Evolutionary conservation across 108 stramenopile species (phyloP), one percentile per base, ranked within the genome.

Genomic region (Pseudonitzschia multiseries): DNA sequence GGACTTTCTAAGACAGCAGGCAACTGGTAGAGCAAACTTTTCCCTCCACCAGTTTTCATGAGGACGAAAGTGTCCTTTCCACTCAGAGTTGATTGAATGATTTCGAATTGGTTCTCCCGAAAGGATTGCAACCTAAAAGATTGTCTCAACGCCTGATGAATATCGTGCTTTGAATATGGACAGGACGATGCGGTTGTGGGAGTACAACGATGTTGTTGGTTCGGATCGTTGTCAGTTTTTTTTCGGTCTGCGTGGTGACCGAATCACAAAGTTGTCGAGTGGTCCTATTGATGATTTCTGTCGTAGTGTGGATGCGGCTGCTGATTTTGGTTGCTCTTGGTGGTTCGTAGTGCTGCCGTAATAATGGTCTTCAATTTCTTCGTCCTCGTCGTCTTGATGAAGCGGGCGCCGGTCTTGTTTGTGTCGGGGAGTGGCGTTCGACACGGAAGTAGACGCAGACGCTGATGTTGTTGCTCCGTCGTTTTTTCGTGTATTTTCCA

Each of bases 31-130:
- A 71, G 52, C 20, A 99, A 75, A 14, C 77, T 80, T 83, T 98
- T 99, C 9, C 98, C 98, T 10, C 94, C 94, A 12, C 93, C 93
- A 15, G 98, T 98, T 22, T 93, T 81, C 97, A 98, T 97, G 50
- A 98, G 77, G 31, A 94, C 92, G 73, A 98, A 97, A 22, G 80
- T 92, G 78, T 98, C 96, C 27, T 87, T 64, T 18, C 75, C 82
- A 52, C 77, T 70, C 17, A 96, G 74, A 6, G 97, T 97, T 53
- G 81, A 82, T 71, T 95, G 82, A 24, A 97, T 95, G 50, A 97
- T 92, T 54, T 85, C 84, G 27, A 87, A 65, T 81, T 98, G 98
- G 73, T 94, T 82, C 26, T 80, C 83, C 43, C 98, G 91, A 81
- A 97, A 98, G 42, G 65, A 27, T 46, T 65, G 57, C 65, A 96